Conservation (phyloP, 116 monocot species). For the Iris pallida region DNA sequence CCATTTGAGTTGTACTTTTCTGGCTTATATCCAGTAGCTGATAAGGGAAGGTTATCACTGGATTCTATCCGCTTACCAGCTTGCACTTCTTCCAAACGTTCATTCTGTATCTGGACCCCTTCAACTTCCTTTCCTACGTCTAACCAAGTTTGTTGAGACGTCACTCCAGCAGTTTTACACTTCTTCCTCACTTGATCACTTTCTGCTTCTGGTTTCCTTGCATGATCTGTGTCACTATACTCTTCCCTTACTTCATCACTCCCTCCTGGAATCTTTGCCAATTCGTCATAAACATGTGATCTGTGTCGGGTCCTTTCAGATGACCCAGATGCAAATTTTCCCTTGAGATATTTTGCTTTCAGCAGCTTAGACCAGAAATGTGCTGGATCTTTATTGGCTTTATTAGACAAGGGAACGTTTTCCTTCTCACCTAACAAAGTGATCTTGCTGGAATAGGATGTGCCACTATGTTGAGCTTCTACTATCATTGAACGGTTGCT, state of each 20-base stretch:
- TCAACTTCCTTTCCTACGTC: too few species aligned
- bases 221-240: too few species aligned
- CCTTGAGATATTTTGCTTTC: constrained; percentile 36
- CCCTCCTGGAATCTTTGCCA: constrained; percentile 3
- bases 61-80: constrained; percentile 28
- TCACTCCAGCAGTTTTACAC: constrained; percentile 12
- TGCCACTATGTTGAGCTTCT: constrained; percentile 38
- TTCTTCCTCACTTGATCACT: constrained; percentile 40
- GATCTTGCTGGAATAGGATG: constrained; percentile 52
- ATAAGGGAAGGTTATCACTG: constrained; percentile 44
- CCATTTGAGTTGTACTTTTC: constrained; percentile 31
- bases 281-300: constrained; percentile 19
- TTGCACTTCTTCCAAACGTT: constrained; percentile 42
- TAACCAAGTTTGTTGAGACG: too few species aligned
- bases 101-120: constrained; percentile 23
- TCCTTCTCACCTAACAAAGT: constrained; percentile 60
- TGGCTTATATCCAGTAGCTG: constrained; percentile 37
- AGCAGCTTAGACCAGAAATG: constrained; percentile 69
- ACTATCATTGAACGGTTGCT: constrained; percentile 20
- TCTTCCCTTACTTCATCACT: too few species aligned
- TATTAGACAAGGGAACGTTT: constrained; percentile 22
- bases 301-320: constrained; percentile 41
- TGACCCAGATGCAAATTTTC: constrained; percentile 39
- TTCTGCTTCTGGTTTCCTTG: constrained; percentile 1
- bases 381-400: constrained; percentile 25